These are phyloP conservation scores for Plicaturopsis crispa DNA, from an alignment of 768 basidiomycete species.

Conservation along the genomic window DNA sequence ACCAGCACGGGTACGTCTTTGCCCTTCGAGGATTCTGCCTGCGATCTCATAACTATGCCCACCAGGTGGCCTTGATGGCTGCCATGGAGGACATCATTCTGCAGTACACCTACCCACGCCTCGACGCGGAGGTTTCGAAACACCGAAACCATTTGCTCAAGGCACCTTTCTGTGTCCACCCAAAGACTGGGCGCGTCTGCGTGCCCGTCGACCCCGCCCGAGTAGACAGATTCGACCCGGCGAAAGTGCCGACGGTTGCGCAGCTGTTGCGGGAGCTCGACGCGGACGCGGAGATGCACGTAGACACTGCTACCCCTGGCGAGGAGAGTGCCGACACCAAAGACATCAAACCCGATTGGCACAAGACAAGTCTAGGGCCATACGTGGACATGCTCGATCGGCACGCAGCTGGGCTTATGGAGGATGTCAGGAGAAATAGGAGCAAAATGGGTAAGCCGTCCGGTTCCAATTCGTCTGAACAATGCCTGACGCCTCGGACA, in stretches of 20 bases:
- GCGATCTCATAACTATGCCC: conserved; percentile 1
- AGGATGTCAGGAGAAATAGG: conserved; percentile 44
- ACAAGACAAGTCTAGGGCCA: conserved; percentile 77
- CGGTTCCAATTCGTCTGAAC: background rate
- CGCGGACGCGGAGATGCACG: conserved; percentile 12
- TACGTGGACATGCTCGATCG: conserved; percentile 87
- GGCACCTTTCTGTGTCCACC: conserved; percentile 95
- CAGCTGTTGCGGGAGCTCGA: conserved; percentile 82
- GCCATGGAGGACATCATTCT: conserved; percentile 85
- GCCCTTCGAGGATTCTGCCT: background rate
- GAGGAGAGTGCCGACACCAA: conserved; percentile 38
- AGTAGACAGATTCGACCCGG: conserved; percentile 81
- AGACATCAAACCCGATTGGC: conserved; percentile 66
- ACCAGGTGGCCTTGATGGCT: conserved; percentile 25
- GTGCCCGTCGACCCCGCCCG: conserved; percentile 78
- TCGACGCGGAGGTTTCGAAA: conserved; percentile 96
- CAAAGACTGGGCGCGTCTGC: conserved; percentile 92
- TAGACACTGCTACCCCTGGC: conserved; percentile 14
- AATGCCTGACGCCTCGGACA: conserved; percentile 1
- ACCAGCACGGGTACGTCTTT: conserved; percentile 20
- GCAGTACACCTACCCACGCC: conserved; percentile 91
- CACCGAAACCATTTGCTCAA: conserved; percentile 97
- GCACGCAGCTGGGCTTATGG: conserved; percentile 54
- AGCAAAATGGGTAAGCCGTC: conserved; percentile 30
- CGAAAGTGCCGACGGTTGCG: conserved; percentile 76